Base-by-base conservation (phyloP, 345 rosid genomes). In the Odontarrhena argentea region DNA sequence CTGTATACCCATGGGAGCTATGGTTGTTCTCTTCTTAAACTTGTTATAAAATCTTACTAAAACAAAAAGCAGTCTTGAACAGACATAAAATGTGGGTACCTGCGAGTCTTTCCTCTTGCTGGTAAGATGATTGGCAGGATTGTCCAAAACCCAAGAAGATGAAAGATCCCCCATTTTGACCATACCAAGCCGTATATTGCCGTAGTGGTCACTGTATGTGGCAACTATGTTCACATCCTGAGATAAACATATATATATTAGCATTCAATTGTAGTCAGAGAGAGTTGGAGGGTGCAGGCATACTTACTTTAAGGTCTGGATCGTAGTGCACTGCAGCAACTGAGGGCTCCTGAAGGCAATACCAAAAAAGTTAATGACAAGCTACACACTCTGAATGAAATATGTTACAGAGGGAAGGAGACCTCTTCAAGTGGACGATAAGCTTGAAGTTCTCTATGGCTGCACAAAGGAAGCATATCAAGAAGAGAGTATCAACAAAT, bases 191-290 rank as follows among this genome's bases (percentile, higher is more conserved):
- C 78, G 83, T 79, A 91, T 36, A 51, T 64, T 74, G 15, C 97
- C 96, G 14, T 81, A 68, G 61, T 76, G 76, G 74, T 86, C 93
- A 79, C 84, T 91, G 84, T 95, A 95, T 22, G 96, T 79, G 9
- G 86, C 94, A 81, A 86, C 80, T 64, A 91, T 87, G 82, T 80
- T 87, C 80, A 95, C 80, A 80, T 95, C 99, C 97, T 95, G 82
- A 48, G 79, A 63, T 11, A 52, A 61, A 32, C 1, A 32, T 9
- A 35, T 7, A 50, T 46, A 24, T 37, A 8, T 58, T 63, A 79
- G 65, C 76, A 54, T 61, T 49, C 5, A 22, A 12, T 5, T 37
- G 75, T 41, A 58, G 10, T 36, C 18, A 15, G 30, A 66, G 67
- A 55, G 52, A 32, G 59, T 25, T 58, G 43, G 42, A 44, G 15